Evolutionary conservation across 202 grass and related monocot species (phyloP).

Genomic region (Carex arenaria): DNA sequence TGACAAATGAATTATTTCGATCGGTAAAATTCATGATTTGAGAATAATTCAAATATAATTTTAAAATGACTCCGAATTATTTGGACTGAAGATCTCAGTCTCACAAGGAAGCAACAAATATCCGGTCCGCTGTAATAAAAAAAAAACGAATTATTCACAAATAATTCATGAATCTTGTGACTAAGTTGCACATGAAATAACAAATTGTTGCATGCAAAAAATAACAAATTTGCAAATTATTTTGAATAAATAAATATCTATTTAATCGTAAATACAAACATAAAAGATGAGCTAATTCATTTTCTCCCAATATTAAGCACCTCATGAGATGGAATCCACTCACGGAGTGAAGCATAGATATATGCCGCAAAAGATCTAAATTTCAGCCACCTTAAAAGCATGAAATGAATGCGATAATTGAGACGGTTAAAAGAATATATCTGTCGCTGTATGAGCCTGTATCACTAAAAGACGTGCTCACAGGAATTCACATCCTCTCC

Average conservation of each 20-base stretch:
- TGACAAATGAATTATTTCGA: no score
- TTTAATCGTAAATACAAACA: not conserved
- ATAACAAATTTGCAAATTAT: not conserved
- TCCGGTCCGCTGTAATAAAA: no score
- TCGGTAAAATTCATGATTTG: no score
- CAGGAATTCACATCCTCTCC: no score
- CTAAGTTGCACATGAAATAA: not conserved
- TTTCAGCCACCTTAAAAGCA: not conserved
- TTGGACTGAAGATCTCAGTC: no score
- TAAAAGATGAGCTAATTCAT: not conserved
- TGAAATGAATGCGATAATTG: slow-evolving; percentile 5
- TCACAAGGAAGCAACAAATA: no score
- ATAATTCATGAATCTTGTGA: no score
- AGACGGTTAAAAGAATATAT: slow-evolving; percentile 1
- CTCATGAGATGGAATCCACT: not conserved
- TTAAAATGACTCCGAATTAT: no score
- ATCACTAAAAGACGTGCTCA: not conserved
- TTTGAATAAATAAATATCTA: not conserved
- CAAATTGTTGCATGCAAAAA: not conserved
- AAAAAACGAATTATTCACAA: no score
- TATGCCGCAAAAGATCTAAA: not conserved
- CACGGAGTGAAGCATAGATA: not conserved
- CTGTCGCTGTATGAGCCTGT: not conserved
- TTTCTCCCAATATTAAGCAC: not conserved
- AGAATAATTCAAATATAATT: no score